Evolutionary conservation across 768 basidiomycete species (phyloP).

Genomic region (Dentipellis sp.): DNA sequence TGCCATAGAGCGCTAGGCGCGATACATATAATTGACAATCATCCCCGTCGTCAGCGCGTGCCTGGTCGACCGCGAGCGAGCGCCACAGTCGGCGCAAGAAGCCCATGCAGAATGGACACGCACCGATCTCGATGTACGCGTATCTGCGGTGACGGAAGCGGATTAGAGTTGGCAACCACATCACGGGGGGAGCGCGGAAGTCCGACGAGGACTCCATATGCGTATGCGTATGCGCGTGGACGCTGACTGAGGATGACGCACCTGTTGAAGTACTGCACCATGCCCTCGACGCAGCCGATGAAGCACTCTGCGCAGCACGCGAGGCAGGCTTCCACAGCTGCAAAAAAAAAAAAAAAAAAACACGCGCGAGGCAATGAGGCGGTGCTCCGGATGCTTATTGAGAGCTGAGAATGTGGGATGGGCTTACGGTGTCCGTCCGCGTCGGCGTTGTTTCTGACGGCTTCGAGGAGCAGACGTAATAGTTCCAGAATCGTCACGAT

Average conservation of each 20-base stretch:
- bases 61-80: neutral
- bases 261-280: slow-evolving; percentile 79
- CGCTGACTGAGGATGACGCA: slow-evolving; percentile 15
- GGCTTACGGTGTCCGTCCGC: slow-evolving; percentile 58
- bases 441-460: slow-evolving; percentile 48
- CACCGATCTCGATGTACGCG: slow-evolving; percentile 77
- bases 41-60: neutral
- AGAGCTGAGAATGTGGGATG: neutral
- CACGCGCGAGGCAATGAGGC: neutral
- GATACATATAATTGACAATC: no score
- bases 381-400: neutral
- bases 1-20: slow-evolving; percentile 66
- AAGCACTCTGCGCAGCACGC: slow-evolving; percentile 77
- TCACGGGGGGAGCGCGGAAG: neutral
- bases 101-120: slow-evolving; percentile 3
- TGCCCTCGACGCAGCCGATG: slow-evolving; percentile 55
- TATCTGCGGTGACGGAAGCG: slow-evolving; percentile 33
- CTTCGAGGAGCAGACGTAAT: slow-evolving; percentile 49
- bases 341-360: neutral
- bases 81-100: slow-evolving; percentile 1
- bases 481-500: slow-evolving; percentile 77
- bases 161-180: neutral
- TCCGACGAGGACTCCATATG: neutral
- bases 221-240: no score
- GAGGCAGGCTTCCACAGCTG: slow-evolving; percentile 64